Evolutionary conservation across 2,329 filamentous ascomycete species (phyloP).

Genomic region (Penicillium hordei): DNA sequence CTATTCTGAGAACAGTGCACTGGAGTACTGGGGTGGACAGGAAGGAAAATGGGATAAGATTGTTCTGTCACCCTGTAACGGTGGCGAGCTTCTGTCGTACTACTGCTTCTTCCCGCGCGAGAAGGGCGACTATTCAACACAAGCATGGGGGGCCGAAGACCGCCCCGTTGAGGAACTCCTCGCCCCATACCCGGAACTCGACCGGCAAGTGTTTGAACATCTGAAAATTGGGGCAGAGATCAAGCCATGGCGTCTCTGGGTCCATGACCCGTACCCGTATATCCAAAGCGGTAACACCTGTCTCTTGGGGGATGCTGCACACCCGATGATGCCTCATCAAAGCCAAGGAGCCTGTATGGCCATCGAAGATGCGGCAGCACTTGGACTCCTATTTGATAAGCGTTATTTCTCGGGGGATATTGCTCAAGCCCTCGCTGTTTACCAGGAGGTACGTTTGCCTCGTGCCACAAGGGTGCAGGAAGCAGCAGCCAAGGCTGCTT

Average conservation of each 20-base stretch:
- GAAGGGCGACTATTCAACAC: conserved; percentile 60
- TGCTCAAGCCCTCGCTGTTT: conserved; percentile 49
- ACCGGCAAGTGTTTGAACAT: conserved; percentile 57
- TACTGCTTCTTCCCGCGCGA: conserved; percentile 68
- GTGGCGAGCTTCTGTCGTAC: conserved; percentile 64
- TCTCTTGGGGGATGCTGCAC: conserved; percentile 65
- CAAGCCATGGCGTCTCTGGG: conserved; percentile 65
- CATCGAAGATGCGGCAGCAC: conserved; percentile 64
- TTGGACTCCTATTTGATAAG: conserved; percentile 61
- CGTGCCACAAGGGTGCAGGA: conserved; percentile 58
- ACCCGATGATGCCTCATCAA: conserved; percentile 70
- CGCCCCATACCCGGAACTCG: conserved; percentile 60
- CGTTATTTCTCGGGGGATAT: conserved; percentile 52
- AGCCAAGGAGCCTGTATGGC: conserved; percentile 69
- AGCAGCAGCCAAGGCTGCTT: conserved; percentile 57
- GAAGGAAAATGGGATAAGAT: conserved; percentile 67
- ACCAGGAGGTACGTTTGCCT: conserved; percentile 56
- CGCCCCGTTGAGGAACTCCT: conserved; percentile 60
- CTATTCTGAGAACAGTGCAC: conserved; percentile 59
- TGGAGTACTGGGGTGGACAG: conserved; percentile 69
- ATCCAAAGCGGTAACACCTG: conserved; percentile 54
- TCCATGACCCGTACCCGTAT: conserved; percentile 63
- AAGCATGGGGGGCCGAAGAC: conserved; percentile 58
- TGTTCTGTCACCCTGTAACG: conserved; percentile 67
- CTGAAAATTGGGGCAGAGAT: conserved; percentile 63